Evolutionary conservation across 495 filamentous ascomycete genomes (phyloP).

Genomic region (Peziza echinospora): DNA sequence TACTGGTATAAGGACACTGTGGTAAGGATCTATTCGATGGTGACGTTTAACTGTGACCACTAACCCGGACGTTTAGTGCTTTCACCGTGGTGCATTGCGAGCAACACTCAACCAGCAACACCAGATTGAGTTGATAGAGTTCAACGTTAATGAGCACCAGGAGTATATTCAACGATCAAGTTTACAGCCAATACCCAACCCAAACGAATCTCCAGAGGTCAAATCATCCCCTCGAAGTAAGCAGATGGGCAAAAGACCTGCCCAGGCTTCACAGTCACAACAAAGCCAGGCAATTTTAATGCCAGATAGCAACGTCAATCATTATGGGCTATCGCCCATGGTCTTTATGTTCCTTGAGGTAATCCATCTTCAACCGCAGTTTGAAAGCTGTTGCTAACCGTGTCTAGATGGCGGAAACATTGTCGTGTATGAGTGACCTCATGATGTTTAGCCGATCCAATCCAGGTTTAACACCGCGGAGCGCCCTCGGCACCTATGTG

Average conservation of each 20-base stretch:
- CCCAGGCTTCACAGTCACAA: constrained; percentile 24
- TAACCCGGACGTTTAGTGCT: constrained; percentile 27
- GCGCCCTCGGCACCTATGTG: constrained; percentile 28
- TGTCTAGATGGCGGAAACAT: constrained; percentile 32
- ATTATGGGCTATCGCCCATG: constrained; percentile 14
- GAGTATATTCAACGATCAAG: constrained; percentile 33
- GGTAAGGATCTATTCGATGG: constrained; percentile 1
- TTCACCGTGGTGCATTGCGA: constrained; percentile 27
- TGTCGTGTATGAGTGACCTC: constrained; percentile 33
- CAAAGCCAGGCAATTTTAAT: constrained; percentile 14
- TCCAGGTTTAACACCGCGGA: constrained; percentile 25
- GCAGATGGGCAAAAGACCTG: constrained; percentile 28
- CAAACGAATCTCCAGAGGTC: constrained; percentile 25
- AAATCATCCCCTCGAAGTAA: constrained; percentile 38
- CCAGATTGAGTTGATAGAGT: constrained; percentile 37
- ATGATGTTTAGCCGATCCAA: constrained; percentile 30
- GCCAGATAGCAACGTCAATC: constrained; percentile 30
- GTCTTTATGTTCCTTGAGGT: constrained; percentile 3
- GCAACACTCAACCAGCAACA: constrained; percentile 31
- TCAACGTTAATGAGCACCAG: constrained; percentile 27
- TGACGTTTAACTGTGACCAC: no score
- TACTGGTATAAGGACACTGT: constrained; percentile 34
- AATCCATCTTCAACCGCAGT: no score
- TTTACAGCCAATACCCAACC: not conserved
- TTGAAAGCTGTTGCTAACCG: no score